Base-by-base conservation (phyloP, 2,329 filamentous ascomycete species). In the Pleomassaria siparia region DNA sequence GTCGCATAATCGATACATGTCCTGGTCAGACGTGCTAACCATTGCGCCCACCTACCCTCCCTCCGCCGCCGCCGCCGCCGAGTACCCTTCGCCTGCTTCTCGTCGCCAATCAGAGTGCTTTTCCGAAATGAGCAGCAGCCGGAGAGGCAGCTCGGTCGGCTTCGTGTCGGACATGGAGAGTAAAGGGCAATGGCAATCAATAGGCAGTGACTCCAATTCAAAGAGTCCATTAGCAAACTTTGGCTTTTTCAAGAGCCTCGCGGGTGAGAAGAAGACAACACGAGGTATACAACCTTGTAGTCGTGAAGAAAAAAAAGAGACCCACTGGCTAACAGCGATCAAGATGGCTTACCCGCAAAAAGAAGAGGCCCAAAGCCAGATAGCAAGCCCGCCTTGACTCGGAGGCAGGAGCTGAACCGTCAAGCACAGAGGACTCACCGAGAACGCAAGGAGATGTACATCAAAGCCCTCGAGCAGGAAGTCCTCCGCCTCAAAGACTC, bases 361-460 rank as follows among this genome's bases (percentile, higher is more conserved):
- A 84, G 89, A 57, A 84, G 94, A 71, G 94, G 94, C 1, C 94
- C 94, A 0, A 97, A 97, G 70, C 94, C 94, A 16, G 94, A 97
- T 70, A 95, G 88, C 76, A 96, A 95, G 68, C 94, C 94, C 15
- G 92, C 94, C 36, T 75, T 96, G 62, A 97, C 92, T 16, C 82
- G 92, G 53, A 84, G 92, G 55, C 94, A 97, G 68, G 92, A 97
- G 71, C 76, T 97, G 51, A 97, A 97, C 68, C 84, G 94, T 54
- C 92, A 97, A 74, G 94, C 94, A 24, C 94, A 97, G 72, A 87
- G 91, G 91, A 95, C 82, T 8, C 44, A n/a, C 33, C 90, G 94
- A 46, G 94, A 97, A 74, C 85, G 94, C 58, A 97, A 97, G 71
- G 94, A 97, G 73, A 81, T 91, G 61, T 97, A 97, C 70, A 95